Evolutionary conservation across 495 filamentous ascomycete species (phyloP).

Genomic region (Jackrogersella minutella): DNA sequence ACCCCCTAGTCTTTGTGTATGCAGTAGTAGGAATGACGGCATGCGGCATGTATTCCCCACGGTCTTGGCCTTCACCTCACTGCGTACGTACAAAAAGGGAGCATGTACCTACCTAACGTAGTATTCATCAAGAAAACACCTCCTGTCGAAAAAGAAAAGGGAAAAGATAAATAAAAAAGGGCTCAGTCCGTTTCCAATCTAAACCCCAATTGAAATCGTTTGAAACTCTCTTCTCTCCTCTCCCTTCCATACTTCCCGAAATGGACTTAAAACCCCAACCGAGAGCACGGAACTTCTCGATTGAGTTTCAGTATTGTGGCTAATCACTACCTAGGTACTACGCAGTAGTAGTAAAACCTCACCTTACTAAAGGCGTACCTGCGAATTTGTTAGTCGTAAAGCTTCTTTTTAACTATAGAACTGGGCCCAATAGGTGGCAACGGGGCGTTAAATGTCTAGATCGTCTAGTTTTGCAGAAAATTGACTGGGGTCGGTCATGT

Average conservation of each 20-base stretch:
- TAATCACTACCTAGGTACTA: too few species aligned
- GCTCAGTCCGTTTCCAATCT: not conserved
- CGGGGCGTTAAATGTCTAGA: not conserved
- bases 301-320: slow-evolving; percentile 18
- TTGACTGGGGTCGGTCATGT: slow-evolving; percentile 16
- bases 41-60: slow-evolving; percentile 31
- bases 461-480: not conserved
- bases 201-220: slow-evolving; percentile 7
- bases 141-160: too few species aligned
- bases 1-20: not conserved
- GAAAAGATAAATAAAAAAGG: too few species aligned
- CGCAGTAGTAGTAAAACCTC: too few species aligned
- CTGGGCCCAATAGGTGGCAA: not conserved
- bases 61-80: slow-evolving; percentile 24
- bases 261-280: slow-evolving; percentile 25
- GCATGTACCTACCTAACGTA: slow-evolving; percentile 19
- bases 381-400: too few species aligned
- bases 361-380: not conserved
- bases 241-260: slow-evolving; percentile 25
- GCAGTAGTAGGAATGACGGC: slow-evolving; percentile 32
- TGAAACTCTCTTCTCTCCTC: slow-evolving; percentile 24
- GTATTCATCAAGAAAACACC: not conserved
- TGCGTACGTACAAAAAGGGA: not conserved
- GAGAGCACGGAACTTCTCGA: slow-evolving; percentile 19
- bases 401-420: too few species aligned